These are phyloP conservation scores for Hericium coralloides DNA, from an alignment of 768 basidiomycete species.

Conservation along the genomic window DNA sequence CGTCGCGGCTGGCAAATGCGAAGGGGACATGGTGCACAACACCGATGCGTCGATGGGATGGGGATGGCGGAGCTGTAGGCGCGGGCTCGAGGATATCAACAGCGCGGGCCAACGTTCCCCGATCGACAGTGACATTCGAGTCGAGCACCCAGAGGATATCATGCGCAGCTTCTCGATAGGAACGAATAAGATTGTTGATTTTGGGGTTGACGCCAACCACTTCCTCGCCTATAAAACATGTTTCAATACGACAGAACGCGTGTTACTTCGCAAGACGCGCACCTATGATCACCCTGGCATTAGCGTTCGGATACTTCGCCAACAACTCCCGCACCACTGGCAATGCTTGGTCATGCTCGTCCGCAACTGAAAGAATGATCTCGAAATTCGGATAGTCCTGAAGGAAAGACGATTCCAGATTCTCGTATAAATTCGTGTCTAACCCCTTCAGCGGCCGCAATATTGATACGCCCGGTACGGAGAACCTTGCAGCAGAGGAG, in stretches of 20 bases:
- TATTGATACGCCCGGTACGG: conserved; percentile 85
- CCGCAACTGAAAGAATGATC: conserved; percentile 86
- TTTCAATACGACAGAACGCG: neutral
- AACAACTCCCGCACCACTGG: conserved; percentile 70
- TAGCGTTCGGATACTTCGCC: conserved; percentile 66
- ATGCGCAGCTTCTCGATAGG: conserved; percentile 72
- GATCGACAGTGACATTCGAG: conserved; percentile 79
- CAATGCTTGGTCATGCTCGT: conserved; percentile 83
- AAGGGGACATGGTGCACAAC: conserved; percentile 96
- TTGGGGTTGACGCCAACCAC: conserved; percentile 91
- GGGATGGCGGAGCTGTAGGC: conserved; percentile 21
- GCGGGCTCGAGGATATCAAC: conserved; percentile 62
- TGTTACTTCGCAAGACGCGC: conserved; percentile 14
- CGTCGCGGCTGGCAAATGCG: conserved; percentile 60
- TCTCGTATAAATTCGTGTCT: conserved; percentile 93
- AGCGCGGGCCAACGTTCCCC: conserved; percentile 74
- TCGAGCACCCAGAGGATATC: conserved; percentile 97
- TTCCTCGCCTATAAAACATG: conserved; percentile 54
- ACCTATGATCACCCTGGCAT: conserved; percentile 74
- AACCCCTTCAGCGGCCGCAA: conserved; percentile 91
- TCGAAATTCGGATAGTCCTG: conserved; percentile 92
- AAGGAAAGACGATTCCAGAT: conserved; percentile 85
- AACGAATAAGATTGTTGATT: conserved; percentile 88
- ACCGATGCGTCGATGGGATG: conserved; percentile 46
- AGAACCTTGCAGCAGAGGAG: conserved; percentile 33